Conservation (phyloP, 1,284 basidiomycete genomes). For the Neonothopanus nambi region DNA sequence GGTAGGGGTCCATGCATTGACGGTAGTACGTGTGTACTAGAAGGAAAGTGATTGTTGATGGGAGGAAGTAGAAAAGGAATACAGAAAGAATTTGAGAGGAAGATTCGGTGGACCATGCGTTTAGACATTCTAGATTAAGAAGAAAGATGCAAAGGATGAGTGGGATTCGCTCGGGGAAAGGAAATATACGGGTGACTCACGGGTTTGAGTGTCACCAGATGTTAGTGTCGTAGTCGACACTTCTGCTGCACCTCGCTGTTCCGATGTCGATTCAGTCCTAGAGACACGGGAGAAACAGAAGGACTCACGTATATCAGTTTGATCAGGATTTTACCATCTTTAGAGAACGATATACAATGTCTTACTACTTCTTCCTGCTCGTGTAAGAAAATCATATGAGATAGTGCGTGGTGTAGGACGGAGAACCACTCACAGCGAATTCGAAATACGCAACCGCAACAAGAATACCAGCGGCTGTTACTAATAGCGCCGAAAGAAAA, state of each 20-base stretch:
- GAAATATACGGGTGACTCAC: neutral
- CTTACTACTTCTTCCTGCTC: constrained; percentile 11
- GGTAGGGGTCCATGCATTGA: constrained; percentile 11
- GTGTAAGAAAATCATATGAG: neutral
- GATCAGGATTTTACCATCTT: constrained; percentile 3
- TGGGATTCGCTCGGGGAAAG: neutral
- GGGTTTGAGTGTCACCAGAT: neutral
- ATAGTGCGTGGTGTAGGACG: neutral
- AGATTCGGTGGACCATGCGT: constrained; percentile 13
- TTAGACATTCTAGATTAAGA: constrained; percentile 1
- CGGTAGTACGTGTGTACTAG: constrained; percentile 13
- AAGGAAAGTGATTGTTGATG: constrained; percentile 8
- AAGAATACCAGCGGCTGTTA: constrained; percentile 10
- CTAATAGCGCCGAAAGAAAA: constrained; percentile 9
- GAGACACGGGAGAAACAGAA: no score
- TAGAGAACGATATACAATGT: constrained; percentile 8
- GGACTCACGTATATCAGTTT: constrained; percentile 9
- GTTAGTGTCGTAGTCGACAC: neutral
- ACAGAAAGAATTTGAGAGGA: constrained; percentile 13
- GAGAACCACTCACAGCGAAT: constrained; percentile 8
- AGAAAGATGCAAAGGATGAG: neutral
- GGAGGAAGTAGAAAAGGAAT: constrained; percentile 12
- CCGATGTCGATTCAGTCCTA: neutral
- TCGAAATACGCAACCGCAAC: constrained; percentile 12
- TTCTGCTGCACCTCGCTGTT: neutral